Base-by-base conservation (phyloP, 192 early-diverging fungal genomes). In the Coemansia sp. region DNA sequence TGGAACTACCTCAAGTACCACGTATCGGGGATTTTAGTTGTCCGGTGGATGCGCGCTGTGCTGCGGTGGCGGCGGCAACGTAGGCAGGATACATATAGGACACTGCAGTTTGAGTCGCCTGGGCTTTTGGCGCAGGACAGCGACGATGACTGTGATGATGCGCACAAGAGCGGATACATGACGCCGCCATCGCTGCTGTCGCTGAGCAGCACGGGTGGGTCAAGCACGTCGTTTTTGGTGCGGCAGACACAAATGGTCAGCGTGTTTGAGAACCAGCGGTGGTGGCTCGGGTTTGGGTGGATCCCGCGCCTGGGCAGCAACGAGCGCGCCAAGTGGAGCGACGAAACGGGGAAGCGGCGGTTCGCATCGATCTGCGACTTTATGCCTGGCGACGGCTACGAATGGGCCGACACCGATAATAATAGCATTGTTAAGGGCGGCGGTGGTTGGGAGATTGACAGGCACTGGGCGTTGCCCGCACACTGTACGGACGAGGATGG, bases 281-380 rank as follows among this genome's bases (percentile, higher is more conserved):
- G 89, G 89, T 91, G 87, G 86, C 73, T 85, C 12, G 87, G 87
- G 9, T 81, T 88, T 11, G 89, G 88, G 6, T 91, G 84, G 84
- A 82, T 91, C 14, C 84, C 86, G 23, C 80, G 83, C 11, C 78
- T 89, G 22, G 73, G 88, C 32, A 70, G 69, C 44, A 71, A 68
- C 38, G 89, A 91, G 64, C 82, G 89, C 12, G 58, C 77, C 31
- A 72, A 75, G 51, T 90, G 89, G 89, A 82, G 80, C 57, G 87
- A 90, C 64, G 82, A 82, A 52, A 67, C 69, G n/a, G 89, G 89
- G 30, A 61, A 50, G 19, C 74, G 77, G 38, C 30, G 69, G 21
- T 70, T 71, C 9, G 59, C 83, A 0, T 67, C 82, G 54, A 84
- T 88, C 35, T 82, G 80, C 28, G 45, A 72, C 54, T 85, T 81